phyloP scores from a whole-genome alignment of 768 basidiomycete species.

The Gautieria morchelliformis region DNA sequence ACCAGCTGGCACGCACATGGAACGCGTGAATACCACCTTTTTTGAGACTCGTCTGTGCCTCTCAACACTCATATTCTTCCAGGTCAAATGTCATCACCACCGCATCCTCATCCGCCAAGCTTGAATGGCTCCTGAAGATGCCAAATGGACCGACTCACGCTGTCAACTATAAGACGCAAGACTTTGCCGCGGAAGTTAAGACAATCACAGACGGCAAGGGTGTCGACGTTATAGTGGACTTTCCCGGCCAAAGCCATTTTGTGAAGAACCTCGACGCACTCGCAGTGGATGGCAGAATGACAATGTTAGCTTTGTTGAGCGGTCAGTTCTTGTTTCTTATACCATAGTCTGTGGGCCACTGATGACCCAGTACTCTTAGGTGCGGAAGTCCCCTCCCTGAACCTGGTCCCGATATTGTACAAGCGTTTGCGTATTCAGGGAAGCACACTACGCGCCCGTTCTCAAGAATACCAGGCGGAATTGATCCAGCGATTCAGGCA shows the following conservation, averaged over 20 bases:
- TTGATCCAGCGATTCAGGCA: slow-evolving; percentile 52
- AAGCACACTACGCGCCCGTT: slow-evolving; percentile 73
- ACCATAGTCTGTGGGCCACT: neutral
- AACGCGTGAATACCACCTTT: slow-evolving; percentile 48
- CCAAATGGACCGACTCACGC: slow-evolving; percentile 64
- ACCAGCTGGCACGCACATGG: slow-evolving; percentile 69
- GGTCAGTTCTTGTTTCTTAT: slow-evolving; percentile 33
- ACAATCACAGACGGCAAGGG: slow-evolving; percentile 59
- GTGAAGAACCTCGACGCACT: slow-evolving; percentile 60
- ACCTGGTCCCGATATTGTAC: slow-evolving; percentile 59
- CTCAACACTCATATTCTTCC: slow-evolving; percentile 6
- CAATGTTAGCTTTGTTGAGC: slow-evolving; percentile 52
- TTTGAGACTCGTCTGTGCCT: neutral
- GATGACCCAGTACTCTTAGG: slow-evolving; percentile 29
- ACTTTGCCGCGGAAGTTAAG: slow-evolving; percentile 70
- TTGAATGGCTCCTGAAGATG: slow-evolving; percentile 61
- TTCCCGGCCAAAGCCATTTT: slow-evolving; percentile 71
- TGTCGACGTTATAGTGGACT: slow-evolving; percentile 78
- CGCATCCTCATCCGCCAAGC: slow-evolving; percentile 76
- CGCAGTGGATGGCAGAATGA: slow-evolving; percentile 69
- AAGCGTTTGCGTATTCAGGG: slow-evolving; percentile 87
- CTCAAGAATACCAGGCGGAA: slow-evolving; percentile 65
- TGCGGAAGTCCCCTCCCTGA: slow-evolving; percentile 36
- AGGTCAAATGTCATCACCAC: slow-evolving; percentile 74
- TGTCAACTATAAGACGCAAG: slow-evolving; percentile 77